Evolutionary conservation across 1,139 yeast genomes (phyloP).

Genomic region (Hyphopichia burtonii): DNA sequence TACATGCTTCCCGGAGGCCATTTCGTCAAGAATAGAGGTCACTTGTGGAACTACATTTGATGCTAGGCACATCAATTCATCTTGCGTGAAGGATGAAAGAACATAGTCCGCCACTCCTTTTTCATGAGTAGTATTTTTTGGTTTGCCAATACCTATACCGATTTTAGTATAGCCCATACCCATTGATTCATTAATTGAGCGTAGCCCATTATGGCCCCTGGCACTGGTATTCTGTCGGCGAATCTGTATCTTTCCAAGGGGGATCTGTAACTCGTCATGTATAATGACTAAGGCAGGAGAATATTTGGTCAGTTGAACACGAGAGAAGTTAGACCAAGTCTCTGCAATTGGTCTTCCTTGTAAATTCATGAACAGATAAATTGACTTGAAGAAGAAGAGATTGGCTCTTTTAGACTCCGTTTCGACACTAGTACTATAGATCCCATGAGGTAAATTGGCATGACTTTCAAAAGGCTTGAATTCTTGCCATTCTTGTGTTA

Average conservation of each 20-base stretch:
- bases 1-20: slow-evolving; percentile 27
- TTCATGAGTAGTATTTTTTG: slow-evolving; percentile 37
- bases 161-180: slow-evolving; percentile 53
- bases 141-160: slow-evolving; percentile 74
- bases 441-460: slow-evolving; percentile 18
- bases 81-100: slow-evolving; percentile 41
- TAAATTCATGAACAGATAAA: slow-evolving; percentile 60
- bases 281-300: slow-evolving; percentile 52
- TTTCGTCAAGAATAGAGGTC: slow-evolving; percentile 31
- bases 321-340: slow-evolving; percentile 41
- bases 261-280: slow-evolving; percentile 74
- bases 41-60: slow-evolving; percentile 40
- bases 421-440: slow-evolving; percentile 14
- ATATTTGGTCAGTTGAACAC: slow-evolving; percentile 16
- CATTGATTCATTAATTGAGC: slow-evolving; percentile 46
- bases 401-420: slow-evolving; percentile 18
- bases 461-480: slow-evolving; percentile 18
- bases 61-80: slow-evolving; percentile 34
- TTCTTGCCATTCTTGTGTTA: slow-evolving; percentile 21
- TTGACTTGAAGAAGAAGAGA: slow-evolving; percentile 41
- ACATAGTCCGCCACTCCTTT: slow-evolving; percentile 61
- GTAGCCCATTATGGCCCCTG: slow-evolving; percentile 81
- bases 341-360: slow-evolving; percentile 56
- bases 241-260: slow-evolving; percentile 61
- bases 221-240: slow-evolving; percentile 56